Percentiles rank a stretch among this genome's conserved stretches.
Evolutionary conservation across 169 alveolate genomes (phyloP).

Genomic region (Plasmodium adleri): DNA sequence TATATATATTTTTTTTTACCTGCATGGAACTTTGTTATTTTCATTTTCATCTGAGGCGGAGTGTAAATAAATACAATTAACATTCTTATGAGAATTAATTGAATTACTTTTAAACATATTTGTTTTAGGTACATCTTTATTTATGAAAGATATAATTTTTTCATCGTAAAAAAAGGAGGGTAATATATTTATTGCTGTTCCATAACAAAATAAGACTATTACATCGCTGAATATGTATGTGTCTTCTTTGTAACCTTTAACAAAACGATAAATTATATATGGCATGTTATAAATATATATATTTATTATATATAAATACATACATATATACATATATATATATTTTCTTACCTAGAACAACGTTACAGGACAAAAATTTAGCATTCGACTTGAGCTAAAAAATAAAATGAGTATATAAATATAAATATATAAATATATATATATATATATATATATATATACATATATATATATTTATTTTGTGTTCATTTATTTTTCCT

Average conservation of each 20-base stretch:
- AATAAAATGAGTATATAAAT: background rate
- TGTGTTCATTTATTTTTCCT: background rate
- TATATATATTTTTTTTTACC: conserved; percentile 23
- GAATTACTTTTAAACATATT: conserved; percentile 6
- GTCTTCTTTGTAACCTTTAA: conserved; percentile 74
- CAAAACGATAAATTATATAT: background rate
- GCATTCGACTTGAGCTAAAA: conserved; percentile 74
- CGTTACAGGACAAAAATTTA: conserved; percentile 67
- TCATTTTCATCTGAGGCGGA: conserved; percentile 63
- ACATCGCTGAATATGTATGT: conserved; percentile 66
- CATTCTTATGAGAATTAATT: conserved; percentile 8
- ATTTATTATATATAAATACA: background rate
- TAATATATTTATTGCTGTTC: conserved; percentile 67
- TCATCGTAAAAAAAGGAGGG: conserved; percentile 54
- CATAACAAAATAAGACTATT: conserved; percentile 68
- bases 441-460: background rate
- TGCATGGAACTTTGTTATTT: conserved; percentile 35
- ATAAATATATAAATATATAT: background rate
- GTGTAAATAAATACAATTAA: conserved; percentile 56
- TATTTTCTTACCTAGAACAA: conserved; percentile 31
- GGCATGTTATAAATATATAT: background rate
- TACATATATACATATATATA: background rate
- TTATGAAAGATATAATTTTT: conserved; percentile 31
- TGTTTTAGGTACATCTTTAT: conserved; percentile 11
- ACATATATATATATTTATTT: background rate